phyloP scores from a whole-genome alignment of 2,329 filamentous ascomycete species.

The Orbilia javanica region DNA sequence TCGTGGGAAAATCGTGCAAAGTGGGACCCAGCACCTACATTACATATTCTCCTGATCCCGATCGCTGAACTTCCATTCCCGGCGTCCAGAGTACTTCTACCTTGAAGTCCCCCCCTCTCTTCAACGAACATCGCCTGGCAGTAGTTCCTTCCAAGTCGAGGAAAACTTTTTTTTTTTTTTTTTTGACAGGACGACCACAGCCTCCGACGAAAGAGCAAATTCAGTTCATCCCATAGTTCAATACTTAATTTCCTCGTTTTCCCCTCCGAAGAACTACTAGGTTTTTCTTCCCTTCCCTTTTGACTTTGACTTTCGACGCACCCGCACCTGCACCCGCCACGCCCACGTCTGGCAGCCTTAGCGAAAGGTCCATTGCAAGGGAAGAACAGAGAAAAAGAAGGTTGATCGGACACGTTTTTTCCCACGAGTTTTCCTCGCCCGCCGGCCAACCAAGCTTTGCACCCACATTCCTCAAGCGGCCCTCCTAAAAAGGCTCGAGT shows the following conservation, averaged over 20 bases:
- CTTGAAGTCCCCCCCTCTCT: constrained; percentile 37
- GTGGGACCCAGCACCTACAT: constrained; percentile 46
- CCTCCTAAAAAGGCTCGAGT: constrained; percentile 43
- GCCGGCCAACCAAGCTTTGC: constrained; percentile 47
- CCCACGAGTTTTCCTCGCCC: constrained; percentile 46
- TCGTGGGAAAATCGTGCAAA: constrained; percentile 59
- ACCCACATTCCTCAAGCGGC: constrained; percentile 58
- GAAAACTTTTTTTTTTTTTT: constrained; percentile 25
- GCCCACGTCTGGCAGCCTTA: constrained; percentile 51
- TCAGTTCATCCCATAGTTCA: constrained; percentile 23
- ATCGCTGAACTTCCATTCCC: constrained; percentile 58
- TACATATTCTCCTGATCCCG: constrained; percentile 56
- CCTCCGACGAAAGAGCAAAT: constrained; percentile 37
- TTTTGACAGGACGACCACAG: constrained; percentile 26
- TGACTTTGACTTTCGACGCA: constrained; percentile 33
- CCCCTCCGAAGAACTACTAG: background rate
- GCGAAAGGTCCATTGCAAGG: constrained; percentile 39
- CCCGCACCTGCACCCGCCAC: constrained; percentile 47
- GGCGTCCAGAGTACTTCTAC: constrained; percentile 50
- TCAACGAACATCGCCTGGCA: constrained; percentile 38
- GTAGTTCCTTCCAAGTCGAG: constrained; percentile 53
- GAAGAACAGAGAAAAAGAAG: constrained; percentile 34
- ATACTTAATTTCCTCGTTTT: constrained; percentile 12
- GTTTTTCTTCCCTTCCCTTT: constrained; percentile 7
- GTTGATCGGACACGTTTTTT: constrained; percentile 59